Evolutionary conservation across 345 rosid genomes (phyloP).

Genomic region (Citrus cavaleriei): DNA sequence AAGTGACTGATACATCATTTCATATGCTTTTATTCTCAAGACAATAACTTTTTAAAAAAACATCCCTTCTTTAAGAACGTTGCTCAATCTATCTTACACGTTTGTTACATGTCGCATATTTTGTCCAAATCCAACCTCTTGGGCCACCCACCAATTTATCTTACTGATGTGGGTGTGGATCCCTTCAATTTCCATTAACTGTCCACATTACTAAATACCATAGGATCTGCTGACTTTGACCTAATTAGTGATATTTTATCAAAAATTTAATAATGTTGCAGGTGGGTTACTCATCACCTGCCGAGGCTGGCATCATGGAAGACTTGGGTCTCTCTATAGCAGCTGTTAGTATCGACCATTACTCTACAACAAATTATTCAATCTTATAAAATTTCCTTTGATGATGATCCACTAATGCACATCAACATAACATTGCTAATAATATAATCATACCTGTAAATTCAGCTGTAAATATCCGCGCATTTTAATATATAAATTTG

Average conservation of each 20-base stretch:
- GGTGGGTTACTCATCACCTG: constrained; percentile 62
- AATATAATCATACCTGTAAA: no score
- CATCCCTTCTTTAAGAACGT: no score
- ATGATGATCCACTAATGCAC: no score
- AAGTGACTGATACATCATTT: not conserved
- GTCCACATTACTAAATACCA: not conserved
- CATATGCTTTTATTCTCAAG: not conserved
- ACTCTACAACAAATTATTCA: not conserved
- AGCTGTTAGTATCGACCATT: constrained; percentile 30
- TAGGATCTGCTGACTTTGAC: not conserved
- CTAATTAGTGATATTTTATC: not conserved
- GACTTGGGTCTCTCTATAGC: constrained; percentile 67
- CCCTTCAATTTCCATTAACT: no score
- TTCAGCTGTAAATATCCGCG: no score
- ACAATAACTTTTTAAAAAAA: not conserved
- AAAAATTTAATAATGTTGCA: constrained; percentile 12
- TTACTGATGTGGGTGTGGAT: no score
- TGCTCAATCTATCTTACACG: no score
- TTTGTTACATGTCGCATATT: no score
- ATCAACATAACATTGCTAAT: no score
- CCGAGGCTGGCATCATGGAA: constrained; percentile 54
- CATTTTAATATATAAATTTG: no score
- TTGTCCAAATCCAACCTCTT: no score
- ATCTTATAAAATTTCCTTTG: not conserved
- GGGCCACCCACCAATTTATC: no score